Evolutionary conservation across 202 grass and related monocot species (phyloP).

Genomic region (Setaria italica): DNA sequence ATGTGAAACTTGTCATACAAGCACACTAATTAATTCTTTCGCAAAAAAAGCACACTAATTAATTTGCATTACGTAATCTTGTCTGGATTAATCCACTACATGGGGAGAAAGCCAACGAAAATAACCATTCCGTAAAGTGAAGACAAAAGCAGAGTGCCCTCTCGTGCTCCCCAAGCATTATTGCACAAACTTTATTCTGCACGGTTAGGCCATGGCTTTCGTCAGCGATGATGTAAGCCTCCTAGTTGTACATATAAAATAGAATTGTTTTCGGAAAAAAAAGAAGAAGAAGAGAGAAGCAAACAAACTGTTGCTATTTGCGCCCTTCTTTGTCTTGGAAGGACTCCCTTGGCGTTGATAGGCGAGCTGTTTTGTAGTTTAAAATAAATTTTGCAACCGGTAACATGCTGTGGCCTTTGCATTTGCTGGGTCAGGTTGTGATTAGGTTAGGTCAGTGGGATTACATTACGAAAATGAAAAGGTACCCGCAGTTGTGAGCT

Average conservation of each 20-base stretch:
- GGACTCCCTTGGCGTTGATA: background rate
- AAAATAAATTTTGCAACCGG: background rate
- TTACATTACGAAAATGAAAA: background rate
- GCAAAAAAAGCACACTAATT: too few species aligned
- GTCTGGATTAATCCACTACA: background rate
- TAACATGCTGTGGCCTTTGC: background rate
- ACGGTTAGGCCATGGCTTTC: constrained; percentile 2
- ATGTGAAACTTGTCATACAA: background rate
- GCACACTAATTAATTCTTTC: too few species aligned
- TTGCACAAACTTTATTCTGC: background rate
- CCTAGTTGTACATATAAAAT: background rate
- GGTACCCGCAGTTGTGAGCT: background rate
- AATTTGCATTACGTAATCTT: background rate
- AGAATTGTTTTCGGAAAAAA: background rate
- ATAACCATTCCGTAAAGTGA: background rate
- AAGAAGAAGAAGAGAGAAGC: background rate
- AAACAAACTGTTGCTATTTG: background rate
- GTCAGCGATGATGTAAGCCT: constrained; percentile 12
- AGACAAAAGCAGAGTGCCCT: constrained; percentile 16
- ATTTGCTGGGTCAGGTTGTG: background rate
- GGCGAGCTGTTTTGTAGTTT: background rate
- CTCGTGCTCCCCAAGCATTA: constrained; percentile 19
- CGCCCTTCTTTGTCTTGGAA: background rate
- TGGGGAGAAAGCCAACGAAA: background rate
- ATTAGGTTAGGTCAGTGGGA: constrained; percentile 16